Percentiles rank a stretch among this genome's conserved stretches.
phyloP scores from a whole-genome alignment of 2,329 filamentous ascomycete species.

The Curvularia verruculosa region DNA sequence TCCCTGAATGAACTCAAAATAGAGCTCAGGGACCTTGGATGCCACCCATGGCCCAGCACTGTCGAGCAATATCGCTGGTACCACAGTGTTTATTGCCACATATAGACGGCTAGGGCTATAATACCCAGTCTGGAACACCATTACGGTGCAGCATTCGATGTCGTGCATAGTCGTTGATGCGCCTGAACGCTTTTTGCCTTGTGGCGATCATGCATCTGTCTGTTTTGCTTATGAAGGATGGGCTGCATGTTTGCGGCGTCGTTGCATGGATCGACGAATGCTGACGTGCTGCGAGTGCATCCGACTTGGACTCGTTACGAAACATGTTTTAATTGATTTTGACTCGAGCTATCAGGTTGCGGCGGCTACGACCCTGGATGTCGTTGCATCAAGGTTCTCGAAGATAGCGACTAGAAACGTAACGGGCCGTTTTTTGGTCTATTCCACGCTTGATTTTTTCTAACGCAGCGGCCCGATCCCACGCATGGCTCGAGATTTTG shows the following conservation, averaged over 20 bases:
- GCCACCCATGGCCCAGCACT: slow-evolving; percentile 10
- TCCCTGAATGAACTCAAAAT: slow-evolving; percentile 28
- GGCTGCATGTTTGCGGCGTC: not conserved
- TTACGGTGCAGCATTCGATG: not conserved
- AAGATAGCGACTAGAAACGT: not conserved
- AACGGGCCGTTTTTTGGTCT: not conserved
- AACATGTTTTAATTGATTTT: not conserved
- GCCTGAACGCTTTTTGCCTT: not conserved
- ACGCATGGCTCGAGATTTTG: not conserved
- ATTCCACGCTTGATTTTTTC: not conserved
- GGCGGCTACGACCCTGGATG: not conserved
- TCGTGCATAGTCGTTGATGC: slow-evolving; percentile 7
- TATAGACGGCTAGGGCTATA: slow-evolving; percentile 30
- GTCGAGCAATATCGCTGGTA: slow-evolving; percentile 24
- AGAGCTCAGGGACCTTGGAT: slow-evolving; percentile 10
- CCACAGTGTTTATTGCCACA: slow-evolving; percentile 30
- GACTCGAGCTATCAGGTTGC: not conserved
- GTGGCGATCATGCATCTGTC: not conserved
- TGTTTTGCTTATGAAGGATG: not conserved
- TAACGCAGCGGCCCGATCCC: not conserved
- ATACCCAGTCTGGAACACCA: slow-evolving; percentile 11
- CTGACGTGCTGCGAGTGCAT: not conserved
- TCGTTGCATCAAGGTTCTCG: not conserved
- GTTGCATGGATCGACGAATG: not conserved
- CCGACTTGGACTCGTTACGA: not conserved